Evolutionary conservation across 306 rosid species (phyloP).

Genomic region (Trifolium repens): DNA sequence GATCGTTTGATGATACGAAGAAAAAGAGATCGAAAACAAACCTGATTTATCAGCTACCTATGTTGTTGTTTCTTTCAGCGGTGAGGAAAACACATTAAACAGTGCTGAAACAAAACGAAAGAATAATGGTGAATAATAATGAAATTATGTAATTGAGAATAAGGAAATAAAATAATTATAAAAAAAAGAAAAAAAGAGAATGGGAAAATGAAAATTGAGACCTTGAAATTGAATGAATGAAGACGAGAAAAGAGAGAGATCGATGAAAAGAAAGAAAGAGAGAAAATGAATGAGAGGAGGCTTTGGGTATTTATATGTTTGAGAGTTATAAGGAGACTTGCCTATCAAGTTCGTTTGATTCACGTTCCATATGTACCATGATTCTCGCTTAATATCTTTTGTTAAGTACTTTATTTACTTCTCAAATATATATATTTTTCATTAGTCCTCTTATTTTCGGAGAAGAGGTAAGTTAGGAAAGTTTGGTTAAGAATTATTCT

Average conservation of each 20-base stretch:
- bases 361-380: constrained; percentile 27
- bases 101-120: constrained; percentile 28
- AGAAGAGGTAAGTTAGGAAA: too few relatives aligned
- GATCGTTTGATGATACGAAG: neutral
- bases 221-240: constrained; percentile 34
- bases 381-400: constrained; percentile 18
- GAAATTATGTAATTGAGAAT: neutral
- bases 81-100: neutral
- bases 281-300: constrained; percentile 24
- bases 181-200: neutral
- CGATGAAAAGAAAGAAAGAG: neutral
- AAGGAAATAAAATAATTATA: neutral
- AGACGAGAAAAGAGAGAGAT: neutral
- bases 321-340: constrained; percentile 39
- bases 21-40: constrained; percentile 27
- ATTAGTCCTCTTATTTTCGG: too few relatives aligned
- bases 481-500: too few relatives aligned
- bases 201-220: neutral
- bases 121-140: neutral
- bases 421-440: too few relatives aligned
- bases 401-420: too few relatives aligned
- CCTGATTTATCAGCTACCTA: constrained; percentile 41
- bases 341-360: constrained; percentile 42
- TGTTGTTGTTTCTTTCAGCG: neutral
- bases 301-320: constrained; percentile 50